Evolutionary conservation across 192 early-diverging fungal species (phyloP).

Genomic region (Backusella psychrophila): DNA sequence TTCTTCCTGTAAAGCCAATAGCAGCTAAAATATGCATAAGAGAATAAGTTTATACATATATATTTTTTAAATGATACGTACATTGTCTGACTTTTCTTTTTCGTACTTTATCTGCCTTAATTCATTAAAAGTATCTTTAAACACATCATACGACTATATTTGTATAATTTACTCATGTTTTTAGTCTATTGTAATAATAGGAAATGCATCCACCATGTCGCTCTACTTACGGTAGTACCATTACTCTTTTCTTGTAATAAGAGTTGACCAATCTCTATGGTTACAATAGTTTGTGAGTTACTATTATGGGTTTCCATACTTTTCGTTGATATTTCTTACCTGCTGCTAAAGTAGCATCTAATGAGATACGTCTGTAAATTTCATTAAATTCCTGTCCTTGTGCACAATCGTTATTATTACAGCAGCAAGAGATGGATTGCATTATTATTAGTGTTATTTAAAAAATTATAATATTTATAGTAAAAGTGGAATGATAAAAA

Average conservation of each 20-base stretch:
- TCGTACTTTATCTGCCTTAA: background rate
- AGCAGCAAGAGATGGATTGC: conserved; percentile 8
- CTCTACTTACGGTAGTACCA: background rate
- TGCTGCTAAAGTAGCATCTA: conserved; percentile 15
- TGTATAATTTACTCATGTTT: background rate
- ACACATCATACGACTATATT: background rate
- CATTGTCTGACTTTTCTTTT: conserved; percentile 2
- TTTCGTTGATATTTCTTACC: background rate
- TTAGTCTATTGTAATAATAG: background rate
- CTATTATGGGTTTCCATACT: background rate
- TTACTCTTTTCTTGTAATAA: background rate
- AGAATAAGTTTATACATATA: background rate
- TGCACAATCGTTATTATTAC: background rate
- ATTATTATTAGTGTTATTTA: background rate
- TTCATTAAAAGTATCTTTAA: conserved; percentile 9
- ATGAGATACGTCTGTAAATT: background rate
- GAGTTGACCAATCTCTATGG: conserved; percentile 4
- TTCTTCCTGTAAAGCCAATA: background rate
- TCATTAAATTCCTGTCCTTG: conserved; percentile 4
- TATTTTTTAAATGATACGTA: background rate
- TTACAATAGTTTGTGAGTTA: background rate
- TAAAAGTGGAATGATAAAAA: background rate
- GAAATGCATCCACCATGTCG: no score
- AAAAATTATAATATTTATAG: background rate
- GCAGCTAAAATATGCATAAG: background rate